A percentile compares a stretch with the other conserved stretches of the same genome.
Evolutionary conservation across 495 filamentous ascomycete genomes (phyloP).

Genomic region (Geopyxis carbonaria): DNA sequence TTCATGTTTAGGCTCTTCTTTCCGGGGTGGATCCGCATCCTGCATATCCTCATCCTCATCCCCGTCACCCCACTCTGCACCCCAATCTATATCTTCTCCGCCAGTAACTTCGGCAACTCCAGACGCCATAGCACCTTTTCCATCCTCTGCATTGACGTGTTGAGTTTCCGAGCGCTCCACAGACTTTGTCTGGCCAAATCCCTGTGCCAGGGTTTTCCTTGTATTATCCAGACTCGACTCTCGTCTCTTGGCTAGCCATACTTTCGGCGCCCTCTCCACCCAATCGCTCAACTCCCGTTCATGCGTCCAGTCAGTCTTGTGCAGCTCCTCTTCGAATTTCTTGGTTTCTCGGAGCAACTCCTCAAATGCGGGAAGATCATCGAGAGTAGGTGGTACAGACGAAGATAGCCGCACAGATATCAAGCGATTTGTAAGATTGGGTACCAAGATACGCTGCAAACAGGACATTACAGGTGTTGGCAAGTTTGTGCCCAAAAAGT

Average conservation of each 20-base stretch:
- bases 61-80: slow-evolving; percentile 52
- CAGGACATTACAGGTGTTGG: slow-evolving; percentile 44
- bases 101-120: slow-evolving; percentile 3
- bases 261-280: slow-evolving; percentile 56
- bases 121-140: slow-evolving; percentile 19
- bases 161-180: slow-evolving; percentile 79
- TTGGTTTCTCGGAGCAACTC: slow-evolving; percentile 40
- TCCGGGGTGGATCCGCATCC: background rate
- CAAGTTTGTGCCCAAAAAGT: slow-evolving; percentile 46
- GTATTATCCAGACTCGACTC: slow-evolving; percentile 59
- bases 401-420: slow-evolving; percentile 57
- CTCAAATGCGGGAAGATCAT: slow-evolving; percentile 52
- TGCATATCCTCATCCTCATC: slow-evolving; percentile 31
- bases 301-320: slow-evolving; percentile 47
- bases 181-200: slow-evolving; percentile 41
- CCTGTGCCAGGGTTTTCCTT: slow-evolving; percentile 46
- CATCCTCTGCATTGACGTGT: slow-evolving; percentile 50
- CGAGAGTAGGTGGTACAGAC: slow-evolving; percentile 53
- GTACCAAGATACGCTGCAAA: slow-evolving; percentile 50
- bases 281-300: slow-evolving; percentile 57
- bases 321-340: slow-evolving; percentile 45
- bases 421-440: slow-evolving; percentile 44
- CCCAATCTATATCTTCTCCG: slow-evolving; percentile 43
- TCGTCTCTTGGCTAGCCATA: slow-evolving; percentile 74
- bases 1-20: background rate